Conservation (phyloP, 106 monocot species). For the Dendrobium huoshanense region DNA sequence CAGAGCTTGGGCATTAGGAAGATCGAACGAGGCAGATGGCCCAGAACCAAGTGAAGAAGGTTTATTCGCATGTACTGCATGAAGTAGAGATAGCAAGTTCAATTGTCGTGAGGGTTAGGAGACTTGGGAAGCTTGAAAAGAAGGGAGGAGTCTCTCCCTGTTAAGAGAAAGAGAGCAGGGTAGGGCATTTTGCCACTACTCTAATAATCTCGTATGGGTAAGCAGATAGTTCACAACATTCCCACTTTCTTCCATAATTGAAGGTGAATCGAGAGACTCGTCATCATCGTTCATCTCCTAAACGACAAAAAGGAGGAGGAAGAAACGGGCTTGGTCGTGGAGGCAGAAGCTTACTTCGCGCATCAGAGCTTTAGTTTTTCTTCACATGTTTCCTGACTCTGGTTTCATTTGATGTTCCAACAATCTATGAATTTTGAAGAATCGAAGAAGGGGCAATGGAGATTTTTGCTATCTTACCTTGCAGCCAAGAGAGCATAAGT, state of each 20-base stretch:
- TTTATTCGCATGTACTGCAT: constrained; percentile 33
- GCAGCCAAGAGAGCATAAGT: too few relatives aligned
- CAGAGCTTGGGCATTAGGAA: constrained; percentile 12
- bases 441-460: too few relatives aligned
- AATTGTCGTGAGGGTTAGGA: constrained; percentile 34
- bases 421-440: too few relatives aligned
- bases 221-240: constrained; percentile 37
- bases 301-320: too few relatives aligned
- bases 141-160: constrained; percentile 24
- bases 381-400: too few relatives aligned
- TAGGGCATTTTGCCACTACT: constrained; percentile 5
- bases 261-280: neutral
- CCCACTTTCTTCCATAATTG: constrained; percentile 27
- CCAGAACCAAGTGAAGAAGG: constrained; percentile 21
- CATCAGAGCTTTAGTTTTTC: too few relatives aligned
- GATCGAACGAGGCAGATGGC: too few relatives aligned
- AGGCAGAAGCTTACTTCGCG: too few relatives aligned
- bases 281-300: too few relatives aligned
- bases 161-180: constrained; percentile 9
- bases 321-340: too few relatives aligned
- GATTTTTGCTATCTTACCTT: too few relatives aligned
- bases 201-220: constrained; percentile 47
- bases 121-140: constrained; percentile 11
- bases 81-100: constrained; percentile 48
- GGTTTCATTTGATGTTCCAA: too few relatives aligned